phyloP scores from a whole-genome alignment of 768 basidiomycete genomes.

The Hortiboletus flavorubellus region DNA sequence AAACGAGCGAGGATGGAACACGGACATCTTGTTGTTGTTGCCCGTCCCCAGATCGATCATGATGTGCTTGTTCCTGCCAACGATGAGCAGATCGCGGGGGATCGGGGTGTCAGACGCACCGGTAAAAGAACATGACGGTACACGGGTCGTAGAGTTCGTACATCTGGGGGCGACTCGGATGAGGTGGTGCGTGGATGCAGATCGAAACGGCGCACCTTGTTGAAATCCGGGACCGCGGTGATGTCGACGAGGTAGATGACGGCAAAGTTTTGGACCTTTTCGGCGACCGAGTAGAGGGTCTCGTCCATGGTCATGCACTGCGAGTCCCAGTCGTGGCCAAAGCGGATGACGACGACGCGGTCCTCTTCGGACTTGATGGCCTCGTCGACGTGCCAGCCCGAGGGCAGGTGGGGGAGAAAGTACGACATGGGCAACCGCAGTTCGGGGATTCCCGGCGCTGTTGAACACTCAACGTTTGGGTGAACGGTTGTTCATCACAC shows the following conservation, averaged over 20 bases:
- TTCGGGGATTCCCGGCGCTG: not conserved
- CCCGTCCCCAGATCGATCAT: slow-evolving; percentile 99
- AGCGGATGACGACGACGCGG: slow-evolving; percentile 89
- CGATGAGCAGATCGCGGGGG: not conserved
- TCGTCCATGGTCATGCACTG: slow-evolving; percentile 99
- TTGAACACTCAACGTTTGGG: no score
- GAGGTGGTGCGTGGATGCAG: not conserved
- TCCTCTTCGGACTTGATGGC: slow-evolving; percentile 99
- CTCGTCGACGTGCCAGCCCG: slow-evolving; percentile 99
- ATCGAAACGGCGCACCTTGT: slow-evolving; percentile 59
- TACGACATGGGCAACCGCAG: slow-evolving; percentile 62
- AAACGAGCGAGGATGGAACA: slow-evolving; percentile 1
- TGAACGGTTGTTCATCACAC: no score
- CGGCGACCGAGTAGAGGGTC: slow-evolving; percentile 85
- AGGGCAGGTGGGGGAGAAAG: slow-evolving; percentile 83
- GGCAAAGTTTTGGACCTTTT: slow-evolving; percentile 98
- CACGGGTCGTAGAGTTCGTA: slow-evolving; percentile 98
- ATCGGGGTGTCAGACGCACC: slow-evolving; percentile 42
- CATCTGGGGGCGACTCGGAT: slow-evolving; percentile 74
- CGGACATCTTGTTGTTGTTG: slow-evolving; percentile 99
- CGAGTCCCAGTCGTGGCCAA: slow-evolving; percentile 90
- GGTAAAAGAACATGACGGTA: slow-evolving; percentile 98
- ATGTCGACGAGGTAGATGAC: slow-evolving; percentile 96
- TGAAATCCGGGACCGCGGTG: slow-evolving; percentile 96
- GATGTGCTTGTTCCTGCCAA: slow-evolving; percentile 89